These are phyloP conservation scores for Plantago rigida DNA, from an alignment of 305 asterid genomes.

Conservation along the genomic window DNA sequence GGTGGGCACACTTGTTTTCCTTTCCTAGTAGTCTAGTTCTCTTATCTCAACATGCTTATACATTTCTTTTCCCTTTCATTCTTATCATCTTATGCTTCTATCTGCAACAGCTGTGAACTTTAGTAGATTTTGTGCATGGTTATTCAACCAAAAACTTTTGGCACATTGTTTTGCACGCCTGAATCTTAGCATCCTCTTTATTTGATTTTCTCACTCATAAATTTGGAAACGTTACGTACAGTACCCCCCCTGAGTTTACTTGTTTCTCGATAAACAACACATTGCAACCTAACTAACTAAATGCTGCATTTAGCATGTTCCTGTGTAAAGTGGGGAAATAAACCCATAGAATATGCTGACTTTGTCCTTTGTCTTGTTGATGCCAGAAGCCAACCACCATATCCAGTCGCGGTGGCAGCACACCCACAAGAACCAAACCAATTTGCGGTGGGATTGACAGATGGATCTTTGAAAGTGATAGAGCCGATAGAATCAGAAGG, in stretches of 20 bases:
- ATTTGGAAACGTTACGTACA: too few relatives aligned
- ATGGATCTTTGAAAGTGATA: constrained; percentile 80
- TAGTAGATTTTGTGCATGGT: neutral
- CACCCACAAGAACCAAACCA: constrained; percentile 87
- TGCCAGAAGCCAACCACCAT: constrained; percentile 58
- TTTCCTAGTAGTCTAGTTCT: constrained; percentile 7
- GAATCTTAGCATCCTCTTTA: too few relatives aligned
- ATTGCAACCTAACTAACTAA: too few relatives aligned
- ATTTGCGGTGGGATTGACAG: constrained; percentile 77
- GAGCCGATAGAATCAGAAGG: constrained; percentile 78
- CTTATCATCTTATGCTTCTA: too few relatives aligned
- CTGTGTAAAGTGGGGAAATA: too few relatives aligned
- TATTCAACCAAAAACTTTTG: neutral
- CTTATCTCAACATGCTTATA: neutral
- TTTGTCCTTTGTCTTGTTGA: neutral
- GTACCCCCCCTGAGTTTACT: too few relatives aligned
- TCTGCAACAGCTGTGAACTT: neutral
- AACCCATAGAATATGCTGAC: neutral
- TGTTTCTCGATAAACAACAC: too few relatives aligned
- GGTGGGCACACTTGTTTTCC: constrained; percentile 44
- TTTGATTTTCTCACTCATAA: too few relatives aligned
- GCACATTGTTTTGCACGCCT: too few relatives aligned
- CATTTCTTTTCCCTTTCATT: neutral
- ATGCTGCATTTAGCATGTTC: too few relatives aligned
- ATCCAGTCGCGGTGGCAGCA: constrained; percentile 72